Evolutionary conservation across 2,329 filamentous ascomycete genomes (phyloP).

Genomic region (Cryphonectria nitschkei): DNA sequence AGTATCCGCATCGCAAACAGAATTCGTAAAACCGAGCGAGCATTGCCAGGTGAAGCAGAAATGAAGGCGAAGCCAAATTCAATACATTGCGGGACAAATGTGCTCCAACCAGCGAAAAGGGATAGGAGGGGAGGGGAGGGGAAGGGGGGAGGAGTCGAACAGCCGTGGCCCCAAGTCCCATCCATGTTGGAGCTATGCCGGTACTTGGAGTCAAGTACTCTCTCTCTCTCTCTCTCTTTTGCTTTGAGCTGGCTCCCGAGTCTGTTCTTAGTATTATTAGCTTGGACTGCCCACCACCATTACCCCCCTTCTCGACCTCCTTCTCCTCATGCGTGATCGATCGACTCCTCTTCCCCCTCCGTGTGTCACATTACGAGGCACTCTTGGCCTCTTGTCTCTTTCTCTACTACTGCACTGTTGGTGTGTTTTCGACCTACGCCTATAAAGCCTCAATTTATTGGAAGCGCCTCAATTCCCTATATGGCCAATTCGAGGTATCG

Average conservation of each 20-base stretch:
- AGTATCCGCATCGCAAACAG: background rate
- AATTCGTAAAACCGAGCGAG: background rate
- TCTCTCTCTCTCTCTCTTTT: conserved; percentile 7
- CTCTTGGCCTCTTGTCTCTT: background rate
- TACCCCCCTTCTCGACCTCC: background rate
- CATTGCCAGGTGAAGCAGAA: background rate
- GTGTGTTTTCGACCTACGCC: background rate
- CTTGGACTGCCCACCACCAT: conserved; percentile 15
- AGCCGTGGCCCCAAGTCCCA: background rate
- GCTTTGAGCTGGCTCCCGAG: conserved; percentile 3
- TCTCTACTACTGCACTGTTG: background rate
- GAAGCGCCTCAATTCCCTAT: background rate
- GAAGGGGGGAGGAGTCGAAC: background rate
- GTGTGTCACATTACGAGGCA: background rate
- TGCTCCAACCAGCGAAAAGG: conserved; percentile 4
- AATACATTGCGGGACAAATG: background rate
- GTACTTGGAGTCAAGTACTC: conserved; percentile 6
- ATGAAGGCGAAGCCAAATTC: background rate
- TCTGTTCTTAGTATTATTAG: conserved; percentile 8
- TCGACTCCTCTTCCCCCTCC: conserved; percentile 15
- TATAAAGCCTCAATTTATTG: background rate
- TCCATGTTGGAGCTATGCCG: conserved; percentile 9
- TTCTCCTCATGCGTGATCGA: conserved; percentile 16
- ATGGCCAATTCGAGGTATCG: conserved; percentile 2
- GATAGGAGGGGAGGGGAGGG: background rate